Evolutionary conservation across 371 early-diverging fungal genomes (phyloP).

Genomic region (Mortierella sp.): DNA sequence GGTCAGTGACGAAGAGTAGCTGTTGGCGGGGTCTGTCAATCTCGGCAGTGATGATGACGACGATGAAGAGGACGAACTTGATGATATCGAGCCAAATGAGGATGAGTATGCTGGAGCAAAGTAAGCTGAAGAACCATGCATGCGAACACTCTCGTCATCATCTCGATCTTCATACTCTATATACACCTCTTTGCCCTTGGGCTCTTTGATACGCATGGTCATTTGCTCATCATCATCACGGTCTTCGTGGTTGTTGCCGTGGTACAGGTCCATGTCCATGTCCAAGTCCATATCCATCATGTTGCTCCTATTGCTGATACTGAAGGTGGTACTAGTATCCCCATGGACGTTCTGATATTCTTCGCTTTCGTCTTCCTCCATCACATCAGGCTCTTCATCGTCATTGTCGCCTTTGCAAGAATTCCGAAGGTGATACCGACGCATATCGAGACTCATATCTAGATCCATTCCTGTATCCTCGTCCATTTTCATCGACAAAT

Average conservation of each 20-base stretch:
- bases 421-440: conserved; percentile 29
- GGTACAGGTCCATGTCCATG: too few relatives aligned
- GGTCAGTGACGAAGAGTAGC: too few relatives aligned
- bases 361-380: not conserved
- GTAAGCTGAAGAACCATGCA: conserved; percentile 1
- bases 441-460: conserved; percentile 38
- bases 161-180: conserved; percentile 9
- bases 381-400: not conserved
- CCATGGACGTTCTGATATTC: not conserved
- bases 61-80: not conserved
- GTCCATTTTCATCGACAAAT: conserved; percentile 22
- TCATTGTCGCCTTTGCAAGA: conserved; percentile 1
- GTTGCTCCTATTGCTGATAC: too few relatives aligned
- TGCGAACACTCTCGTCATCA: not conserved
- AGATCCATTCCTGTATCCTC: conserved; percentile 31
- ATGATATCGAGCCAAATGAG: conserved; percentile 25
- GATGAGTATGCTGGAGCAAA: conserved; percentile 10
- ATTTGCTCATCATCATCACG: not conserved
- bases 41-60: conserved; percentile 3
- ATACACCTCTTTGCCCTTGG: conserved; percentile 47
- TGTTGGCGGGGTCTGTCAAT: too few relatives aligned
- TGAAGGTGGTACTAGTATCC: not conserved
- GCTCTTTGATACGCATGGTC: conserved; percentile 6
- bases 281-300: too few relatives aligned
- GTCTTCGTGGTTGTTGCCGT: too few relatives aligned